These are phyloP conservation scores for Hibiscus tridactylites DNA, from an alignment of 345 rosid species.

Conservation along the genomic window DNA sequence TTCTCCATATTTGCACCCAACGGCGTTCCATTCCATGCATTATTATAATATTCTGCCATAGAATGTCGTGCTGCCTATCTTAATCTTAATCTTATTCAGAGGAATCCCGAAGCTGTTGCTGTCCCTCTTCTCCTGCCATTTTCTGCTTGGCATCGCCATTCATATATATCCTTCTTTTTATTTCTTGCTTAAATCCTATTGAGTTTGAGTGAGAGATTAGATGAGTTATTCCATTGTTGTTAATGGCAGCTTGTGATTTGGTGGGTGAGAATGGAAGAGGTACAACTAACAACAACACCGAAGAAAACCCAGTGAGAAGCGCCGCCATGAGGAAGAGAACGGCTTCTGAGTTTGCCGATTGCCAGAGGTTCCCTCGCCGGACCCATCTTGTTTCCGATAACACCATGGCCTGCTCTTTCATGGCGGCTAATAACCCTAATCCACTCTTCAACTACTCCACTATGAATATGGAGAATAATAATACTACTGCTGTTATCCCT, in stretches of 20 bases:
- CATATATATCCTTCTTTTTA: neutral
- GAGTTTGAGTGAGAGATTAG: neutral
- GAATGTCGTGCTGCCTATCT: slow-evolving; percentile 29
- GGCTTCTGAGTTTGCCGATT: slow-evolving; percentile 70
- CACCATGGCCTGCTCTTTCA: slow-evolving; percentile 6
- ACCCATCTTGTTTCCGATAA: neutral
- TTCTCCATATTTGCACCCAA: neutral
- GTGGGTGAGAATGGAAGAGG: slow-evolving; percentile 18
- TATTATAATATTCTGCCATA: slow-evolving; percentile 10
- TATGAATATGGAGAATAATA: slow-evolving; percentile 14
- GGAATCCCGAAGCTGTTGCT: slow-evolving; percentile 35
- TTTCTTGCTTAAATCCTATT: neutral
- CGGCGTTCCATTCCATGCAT: slow-evolving; percentile 13
- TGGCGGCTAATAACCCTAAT: slow-evolving; percentile 17
- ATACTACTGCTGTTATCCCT: slow-evolving; percentile 7
- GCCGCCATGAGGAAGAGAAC: slow-evolving; percentile 60
- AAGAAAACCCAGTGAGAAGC: slow-evolving; percentile 11
- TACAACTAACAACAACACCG: neutral
- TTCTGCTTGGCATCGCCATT: slow-evolving; percentile 33
- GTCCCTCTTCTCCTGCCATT: slow-evolving; percentile 32
- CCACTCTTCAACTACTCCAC: slow-evolving; percentile 58
- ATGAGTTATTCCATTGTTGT: neutral
- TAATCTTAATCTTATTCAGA: neutral
- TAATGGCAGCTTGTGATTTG: slow-evolving; percentile 46
- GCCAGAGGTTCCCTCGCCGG: slow-evolving; percentile 38